Percentiles rank a stretch among this genome's conserved stretches.
Evolutionary conservation across 2,329 filamentous ascomycete genomes (phyloP).

Genomic region (Fusarium sp.): DNA sequence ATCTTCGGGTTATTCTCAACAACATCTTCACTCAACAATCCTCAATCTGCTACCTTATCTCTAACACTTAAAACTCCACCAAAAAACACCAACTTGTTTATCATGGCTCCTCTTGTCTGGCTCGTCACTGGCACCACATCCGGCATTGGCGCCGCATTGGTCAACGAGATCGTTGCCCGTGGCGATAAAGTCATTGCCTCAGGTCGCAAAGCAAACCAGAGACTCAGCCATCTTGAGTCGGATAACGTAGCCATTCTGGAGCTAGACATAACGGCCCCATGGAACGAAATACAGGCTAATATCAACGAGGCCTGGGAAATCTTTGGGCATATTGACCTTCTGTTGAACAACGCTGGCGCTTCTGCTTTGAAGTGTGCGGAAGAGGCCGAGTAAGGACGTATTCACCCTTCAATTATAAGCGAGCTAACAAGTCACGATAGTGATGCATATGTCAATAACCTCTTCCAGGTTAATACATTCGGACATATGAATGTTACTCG

Average conservation of each 20-base stretch:
- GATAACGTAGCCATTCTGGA: neutral
- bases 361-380: neutral
- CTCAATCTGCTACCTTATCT: neutral
- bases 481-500: neutral
- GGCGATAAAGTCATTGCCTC: neutral
- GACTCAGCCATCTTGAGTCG: neutral
- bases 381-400: neutral
- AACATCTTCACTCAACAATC: neutral
- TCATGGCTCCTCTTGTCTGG: neutral
- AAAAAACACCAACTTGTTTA: neutral
- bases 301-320: neutral
- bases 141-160: neutral
- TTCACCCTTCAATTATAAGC: accelerated
- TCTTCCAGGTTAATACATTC: neutral
- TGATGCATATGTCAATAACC: neutral
- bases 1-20: neutral
- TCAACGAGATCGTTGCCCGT: neutral
- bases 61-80: neutral
- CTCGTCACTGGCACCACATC: neutral
- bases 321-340: neutral
- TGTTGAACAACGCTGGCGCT: neutral
- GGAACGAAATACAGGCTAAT: neutral
- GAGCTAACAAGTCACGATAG: neutral
- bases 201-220: neutral
- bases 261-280: neutral